Evolutionary conservation across 371 early-diverging fungal genomes (phyloP), one percentile per base, ranked within the genome.

Genomic region (Syncephalastrum sp.): DNA sequence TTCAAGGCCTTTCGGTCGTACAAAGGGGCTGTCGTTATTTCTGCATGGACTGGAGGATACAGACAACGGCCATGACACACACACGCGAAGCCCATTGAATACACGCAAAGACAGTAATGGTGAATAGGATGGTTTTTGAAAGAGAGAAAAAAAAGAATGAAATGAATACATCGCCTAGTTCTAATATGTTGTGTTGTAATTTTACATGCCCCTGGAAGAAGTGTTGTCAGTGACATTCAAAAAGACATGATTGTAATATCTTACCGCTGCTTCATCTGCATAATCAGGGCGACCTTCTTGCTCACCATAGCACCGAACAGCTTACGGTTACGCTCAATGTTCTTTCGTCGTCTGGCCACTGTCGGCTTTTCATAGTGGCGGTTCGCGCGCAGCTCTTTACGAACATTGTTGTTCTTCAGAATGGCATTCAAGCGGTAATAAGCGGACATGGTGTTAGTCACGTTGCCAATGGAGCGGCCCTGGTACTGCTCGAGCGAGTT

Each of bases 241-340:
- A 10, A 33, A 10, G 10, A 8, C 10, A 33, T 33, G 4, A 46
- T 14, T 13, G 12, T 3, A 15, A 15, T 12, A 29, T 16, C 54
- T 65, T 77, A 82, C 83, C 83, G 72, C 42, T 77, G 68, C 64
- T 83, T 83, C 78, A 83, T 79, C 61, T 83, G 80, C 77, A 83
- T 75, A 63, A 83, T 77, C 46, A 81, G 61, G n/a, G 70, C 77
- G 48, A 81, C 79, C 67, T 83, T 83, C 63, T 77, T 81, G 29
- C 69, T 65, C 33, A 83, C 69, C 67, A 77, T 74, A 21, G 80
- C 79, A 49, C 68, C 76, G 63, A 83, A 83, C 44, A 73, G 49
- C 53, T 73, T 75, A 41, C 77, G 68, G 51, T 78, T 74, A 47
- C 74, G 67, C 55, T 81, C 77, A 54, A 73, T 77, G 23, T 61